Percentiles rank a stretch among this genome's conserved stretches.
These are phyloP conservation scores for Ogataea pini DNA, from an alignment of 805 yeast species.

Conservation along the genomic window DNA sequence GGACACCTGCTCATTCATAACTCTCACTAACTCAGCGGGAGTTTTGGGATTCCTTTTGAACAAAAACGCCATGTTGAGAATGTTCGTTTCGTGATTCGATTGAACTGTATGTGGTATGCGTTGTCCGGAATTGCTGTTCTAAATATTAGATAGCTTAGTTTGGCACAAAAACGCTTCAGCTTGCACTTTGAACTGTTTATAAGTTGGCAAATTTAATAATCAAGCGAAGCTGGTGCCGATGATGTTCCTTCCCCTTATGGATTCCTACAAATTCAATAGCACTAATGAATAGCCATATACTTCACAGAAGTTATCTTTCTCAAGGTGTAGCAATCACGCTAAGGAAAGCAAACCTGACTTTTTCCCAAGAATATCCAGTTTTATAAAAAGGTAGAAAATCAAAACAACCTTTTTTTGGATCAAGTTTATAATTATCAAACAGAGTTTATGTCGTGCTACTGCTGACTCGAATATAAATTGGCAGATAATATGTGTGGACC, in stretches of 20 bases:
- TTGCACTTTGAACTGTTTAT: background rate
- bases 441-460: background rate
- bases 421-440: background rate
- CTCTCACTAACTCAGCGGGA: constrained; percentile 78
- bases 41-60: constrained; percentile 91
- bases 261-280: constrained; percentile 2
- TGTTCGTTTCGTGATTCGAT: background rate
- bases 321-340: background rate
- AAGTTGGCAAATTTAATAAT: background rate
- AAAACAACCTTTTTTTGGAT: constrained; percentile 5
- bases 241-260: background rate
- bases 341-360: background rate
- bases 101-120: background rate
- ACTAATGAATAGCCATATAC: constrained; percentile 8
- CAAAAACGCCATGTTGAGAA: constrained; percentile 70
- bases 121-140: background rate
- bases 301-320: background rate
- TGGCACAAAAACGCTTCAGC: background rate
- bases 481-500: background rate
- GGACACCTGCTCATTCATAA: constrained; percentile 68
- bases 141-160: background rate
- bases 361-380: background rate
- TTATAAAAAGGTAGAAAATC: background rate
- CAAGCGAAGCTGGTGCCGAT: background rate
- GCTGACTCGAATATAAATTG: background rate